Evolutionary conservation across 2,329 filamentous ascomycete species (phyloP), one percentile per base, ranked within the genome.

Genomic region (Ascochyta pisi): DNA sequence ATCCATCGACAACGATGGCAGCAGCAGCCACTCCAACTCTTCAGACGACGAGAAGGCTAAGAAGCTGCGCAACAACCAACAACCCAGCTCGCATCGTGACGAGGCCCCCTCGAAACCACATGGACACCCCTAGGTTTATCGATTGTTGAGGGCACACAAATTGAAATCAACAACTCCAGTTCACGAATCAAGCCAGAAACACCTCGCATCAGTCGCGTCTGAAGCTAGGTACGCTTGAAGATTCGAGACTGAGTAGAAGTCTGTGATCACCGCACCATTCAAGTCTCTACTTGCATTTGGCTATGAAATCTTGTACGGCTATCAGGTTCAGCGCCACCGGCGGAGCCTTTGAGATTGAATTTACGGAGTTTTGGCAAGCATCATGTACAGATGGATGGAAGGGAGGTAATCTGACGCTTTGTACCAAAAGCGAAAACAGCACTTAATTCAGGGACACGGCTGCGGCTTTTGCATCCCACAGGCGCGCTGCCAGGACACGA

Each of bases 1-100:
- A 26, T 67, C 59, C 1, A 53, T 71, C 57, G 74, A 70, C 53
- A 74, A 74, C 50, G 75, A 69, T 34, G 78, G 77, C 55, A 76
- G 75, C 42, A 77, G 72, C 53, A 70, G 69, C 35, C 71, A 68
- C 26, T 66, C 58, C 26, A 73, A 69, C 2, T 68, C 66, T 9
- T 69, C 66, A 3, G 72, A 74, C 9, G 72, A 75, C 31, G 73
- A 75, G 47, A 62, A 60, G 41, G 60, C 59, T 9, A 73, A 70
- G 59, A 72, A 49, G 23, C 48, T 40, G 16, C 48, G 45, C 31
- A 47, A 43, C 33, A 45, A 40, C 26, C 54, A 57, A 33, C 44
- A 44, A 29, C 45, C 54, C 6, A 53, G 52, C 47, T 58, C 59
- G 1, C 34, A 62, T 29, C 57, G 60, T 29, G 58, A 60, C 13